A percentile compares a stretch with the other conserved stretches of the same genome.
Evolutionary conservation across 805 yeast species (phyloP).

Genomic region (Tetrapisispora fleetii): DNA sequence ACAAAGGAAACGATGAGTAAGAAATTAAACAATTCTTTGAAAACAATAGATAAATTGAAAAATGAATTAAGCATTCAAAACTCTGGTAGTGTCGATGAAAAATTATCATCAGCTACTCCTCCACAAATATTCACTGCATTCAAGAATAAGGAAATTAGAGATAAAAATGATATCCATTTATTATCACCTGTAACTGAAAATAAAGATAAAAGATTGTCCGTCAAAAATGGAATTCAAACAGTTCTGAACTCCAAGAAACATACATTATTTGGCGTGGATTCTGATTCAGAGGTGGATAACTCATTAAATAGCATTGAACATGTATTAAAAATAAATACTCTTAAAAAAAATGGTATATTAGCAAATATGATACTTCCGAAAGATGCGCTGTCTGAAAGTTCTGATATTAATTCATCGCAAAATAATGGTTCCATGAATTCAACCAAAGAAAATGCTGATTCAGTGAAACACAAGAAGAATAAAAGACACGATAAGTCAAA

Average conservation of each 20-base stretch:
- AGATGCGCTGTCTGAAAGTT: constrained; percentile 10
- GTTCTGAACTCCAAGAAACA: constrained; percentile 18
- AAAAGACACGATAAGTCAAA: not conserved
- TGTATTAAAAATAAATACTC: constrained; percentile 10
- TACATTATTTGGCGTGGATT: constrained; percentile 12
- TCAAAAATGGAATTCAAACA: constrained; percentile 11
- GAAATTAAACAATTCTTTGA: constrained; percentile 27
- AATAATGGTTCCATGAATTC: not conserved
- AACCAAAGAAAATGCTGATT: not conserved
- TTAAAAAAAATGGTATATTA: constrained; percentile 8
- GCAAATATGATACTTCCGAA: constrained; percentile 12
- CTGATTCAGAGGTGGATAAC: constrained; percentile 10
- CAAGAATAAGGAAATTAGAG: constrained; percentile 4
- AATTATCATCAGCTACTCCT: not conserved
- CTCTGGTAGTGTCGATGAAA: constrained; percentile 3
- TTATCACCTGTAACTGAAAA: constrained; percentile 16
- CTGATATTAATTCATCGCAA: not conserved
- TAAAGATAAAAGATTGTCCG: constrained; percentile 13
- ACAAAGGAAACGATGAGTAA: constrained; percentile 23
- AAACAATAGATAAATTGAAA: constrained; percentile 21
- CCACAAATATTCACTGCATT: not conserved
- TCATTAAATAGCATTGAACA: constrained; percentile 10
- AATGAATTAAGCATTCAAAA: constrained; percentile 8
- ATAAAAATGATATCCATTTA: constrained; percentile 14
- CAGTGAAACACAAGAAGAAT: not conserved